phyloP scores from a whole-genome alignment of 1,284 basidiomycete genomes.

The Leccinum subrobustum region DNA sequence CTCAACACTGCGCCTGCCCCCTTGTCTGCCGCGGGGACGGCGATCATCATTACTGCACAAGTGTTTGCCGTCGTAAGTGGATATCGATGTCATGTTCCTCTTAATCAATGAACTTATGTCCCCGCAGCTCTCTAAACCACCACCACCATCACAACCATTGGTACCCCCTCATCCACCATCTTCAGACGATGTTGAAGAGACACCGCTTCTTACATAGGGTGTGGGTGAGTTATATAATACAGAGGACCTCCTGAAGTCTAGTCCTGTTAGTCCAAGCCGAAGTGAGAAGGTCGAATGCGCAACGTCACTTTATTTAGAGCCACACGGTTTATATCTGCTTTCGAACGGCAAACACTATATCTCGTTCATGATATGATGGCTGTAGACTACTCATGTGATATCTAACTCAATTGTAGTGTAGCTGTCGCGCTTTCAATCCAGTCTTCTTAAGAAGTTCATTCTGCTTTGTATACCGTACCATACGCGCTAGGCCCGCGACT shows the following conservation, averaged over 20 bases:
- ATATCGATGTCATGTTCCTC: neutral
- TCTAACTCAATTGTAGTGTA: neutral
- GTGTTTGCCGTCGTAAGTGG: conserved; percentile 15
- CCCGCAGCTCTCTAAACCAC: conserved; percentile 9
- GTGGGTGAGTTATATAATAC: neutral
- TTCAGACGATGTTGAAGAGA: conserved; percentile 3
- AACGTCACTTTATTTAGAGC: neutral
- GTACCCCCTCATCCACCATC: neutral
- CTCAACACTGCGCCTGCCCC: conserved; percentile 17
- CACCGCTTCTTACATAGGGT: neutral
- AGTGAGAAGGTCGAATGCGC: neutral
- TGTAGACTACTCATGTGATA: neutral
- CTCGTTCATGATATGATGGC: neutral
- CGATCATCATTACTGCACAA: conserved; percentile 15
- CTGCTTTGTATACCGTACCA: neutral
- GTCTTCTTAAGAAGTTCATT: neutral
- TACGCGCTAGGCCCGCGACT: neutral
- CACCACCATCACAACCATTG: neutral
- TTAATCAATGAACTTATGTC: neutral
- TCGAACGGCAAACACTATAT: neutral
- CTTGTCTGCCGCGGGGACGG: conserved; percentile 13
- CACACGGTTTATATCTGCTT: neutral
- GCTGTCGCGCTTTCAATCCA: neutral
- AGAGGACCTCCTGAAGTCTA: neutral
- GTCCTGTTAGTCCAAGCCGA: neutral